These are phyloP conservation scores for Diutina mesorugosa DNA, from an alignment of 1,139 yeast species.

Conservation along the genomic window DNA sequence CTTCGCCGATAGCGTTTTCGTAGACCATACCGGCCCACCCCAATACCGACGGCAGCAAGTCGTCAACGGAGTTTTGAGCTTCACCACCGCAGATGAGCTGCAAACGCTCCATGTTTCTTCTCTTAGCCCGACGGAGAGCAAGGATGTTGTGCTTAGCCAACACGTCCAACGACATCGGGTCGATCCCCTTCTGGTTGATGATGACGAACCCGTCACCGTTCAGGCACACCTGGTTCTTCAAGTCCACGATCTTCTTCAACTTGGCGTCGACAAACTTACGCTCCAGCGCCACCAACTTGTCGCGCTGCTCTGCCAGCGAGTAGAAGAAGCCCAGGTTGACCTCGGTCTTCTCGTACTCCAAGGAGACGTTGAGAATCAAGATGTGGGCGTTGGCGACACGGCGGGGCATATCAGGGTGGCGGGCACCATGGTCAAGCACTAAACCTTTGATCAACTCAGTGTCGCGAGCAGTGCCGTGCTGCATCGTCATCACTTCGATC, in stretches of 20 bases:
- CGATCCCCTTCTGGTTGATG: constrained; percentile 97
- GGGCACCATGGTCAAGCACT: constrained; percentile 95
- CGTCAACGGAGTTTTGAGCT: constrained; percentile 96
- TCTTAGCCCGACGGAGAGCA: constrained; percentile 94
- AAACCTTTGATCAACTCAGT: constrained; percentile 79
- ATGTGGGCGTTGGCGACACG: constrained; percentile 72
- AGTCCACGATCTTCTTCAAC: constrained; percentile 78
- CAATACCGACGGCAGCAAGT: constrained; percentile 67
- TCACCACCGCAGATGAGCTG: constrained; percentile 96
- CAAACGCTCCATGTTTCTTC: constrained; percentile 98
- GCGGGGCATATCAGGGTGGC: constrained; percentile 99
- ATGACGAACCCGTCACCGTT: constrained; percentile 79
- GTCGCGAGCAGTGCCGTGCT: constrained; percentile 75
- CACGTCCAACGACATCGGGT: constrained; percentile 93
- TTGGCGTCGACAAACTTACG: constrained; percentile 92
- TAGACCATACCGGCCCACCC: constrained; percentile 89
- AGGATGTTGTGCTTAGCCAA: constrained; percentile 87
- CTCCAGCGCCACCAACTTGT: constrained; percentile 87
- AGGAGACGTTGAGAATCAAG: constrained; percentile 79
- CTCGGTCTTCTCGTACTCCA: constrained; percentile 96
- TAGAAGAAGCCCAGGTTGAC: constrained; percentile 94
- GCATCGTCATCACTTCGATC: constrained; percentile 99
- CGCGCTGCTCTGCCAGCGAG: constrained; percentile 92
- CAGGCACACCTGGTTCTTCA: constrained; percentile 82
- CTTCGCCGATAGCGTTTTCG: constrained; percentile 93